Evolutionary conservation across 768 basidiomycete species (phyloP).

Genomic region (Lentinula guzmanii): DNA sequence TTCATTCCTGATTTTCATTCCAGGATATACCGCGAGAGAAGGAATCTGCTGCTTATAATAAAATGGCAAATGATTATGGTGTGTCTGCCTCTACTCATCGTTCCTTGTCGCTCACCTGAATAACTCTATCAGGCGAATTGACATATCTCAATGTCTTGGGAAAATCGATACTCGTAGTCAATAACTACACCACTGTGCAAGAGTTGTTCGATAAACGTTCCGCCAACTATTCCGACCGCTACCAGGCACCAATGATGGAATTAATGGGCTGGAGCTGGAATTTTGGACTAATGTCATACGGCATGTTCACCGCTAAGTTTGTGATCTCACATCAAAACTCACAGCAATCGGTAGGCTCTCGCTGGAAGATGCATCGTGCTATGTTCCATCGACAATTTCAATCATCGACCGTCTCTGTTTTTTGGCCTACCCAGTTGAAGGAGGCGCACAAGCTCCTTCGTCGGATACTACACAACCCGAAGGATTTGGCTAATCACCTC

Average conservation of each 20-base stretch:
- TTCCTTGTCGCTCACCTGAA: not conserved
- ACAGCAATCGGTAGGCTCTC: slow-evolving; percentile 30
- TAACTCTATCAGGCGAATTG: slow-evolving; percentile 35
- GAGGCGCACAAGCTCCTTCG: slow-evolving; percentile 41
- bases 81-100: not conserved
- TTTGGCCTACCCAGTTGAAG: slow-evolving; percentile 39
- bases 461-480: slow-evolving; percentile 33
- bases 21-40: slow-evolving; percentile 25
- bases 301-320: slow-evolving; percentile 14
- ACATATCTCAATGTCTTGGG: slow-evolving; percentile 49
- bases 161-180: slow-evolving; percentile 41
- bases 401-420: slow-evolving; percentile 30
- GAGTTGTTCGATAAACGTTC: slow-evolving; percentile 56
- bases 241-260: slow-evolving; percentile 41
- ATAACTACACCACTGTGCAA: slow-evolving; percentile 35
- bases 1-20: no score
- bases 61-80: slow-evolving; percentile 38
- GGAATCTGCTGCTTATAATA: slow-evolving; percentile 32
- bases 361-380: slow-evolving; percentile 46
- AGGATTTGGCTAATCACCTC: slow-evolving; percentile 41
- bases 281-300: slow-evolving; percentile 51
- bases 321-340: not conserved
- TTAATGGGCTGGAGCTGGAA: slow-evolving; percentile 46
- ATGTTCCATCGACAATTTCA: slow-evolving; percentile 50
- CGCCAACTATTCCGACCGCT: slow-evolving; percentile 50